Conservation (phyloP, 208 protist species). For the Trypanosoma conorhini region DNA sequence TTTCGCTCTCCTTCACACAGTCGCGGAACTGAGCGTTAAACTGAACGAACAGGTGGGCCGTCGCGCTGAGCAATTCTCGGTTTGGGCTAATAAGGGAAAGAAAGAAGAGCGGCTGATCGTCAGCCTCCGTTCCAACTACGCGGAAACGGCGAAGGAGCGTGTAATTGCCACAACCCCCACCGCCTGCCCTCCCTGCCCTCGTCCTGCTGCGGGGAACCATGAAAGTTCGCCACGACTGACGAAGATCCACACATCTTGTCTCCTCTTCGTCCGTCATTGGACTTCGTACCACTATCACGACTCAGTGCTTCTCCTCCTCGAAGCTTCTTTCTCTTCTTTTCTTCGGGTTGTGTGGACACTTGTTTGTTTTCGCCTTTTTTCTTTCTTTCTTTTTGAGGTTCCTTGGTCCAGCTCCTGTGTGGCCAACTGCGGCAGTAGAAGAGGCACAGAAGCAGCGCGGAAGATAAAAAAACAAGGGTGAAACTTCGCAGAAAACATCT, state of each 20-base stretch:
- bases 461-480: too few relatives aligned
- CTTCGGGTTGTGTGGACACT: too few relatives aligned
- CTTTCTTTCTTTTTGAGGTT: too few relatives aligned
- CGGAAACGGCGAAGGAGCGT: constrained; percentile 26
- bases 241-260: constrained; percentile 17
- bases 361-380: too few relatives aligned
- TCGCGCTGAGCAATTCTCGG: constrained; percentile 44
- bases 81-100: constrained; percentile 70
- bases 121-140: constrained; percentile 12
- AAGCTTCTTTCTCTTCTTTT: neutral
- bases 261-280: constrained; percentile 9
- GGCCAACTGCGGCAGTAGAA: too few relatives aligned
- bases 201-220: neutral
- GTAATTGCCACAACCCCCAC: constrained; percentile 8
- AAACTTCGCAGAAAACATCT: too few relatives aligned
- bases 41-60: constrained; percentile 55
- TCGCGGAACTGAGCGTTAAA: constrained; percentile 51
- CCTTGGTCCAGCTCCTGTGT: too few relatives aligned
- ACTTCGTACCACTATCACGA: neutral
- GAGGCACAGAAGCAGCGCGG: neutral
- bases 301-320: neutral
- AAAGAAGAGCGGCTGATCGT: constrained; percentile 51
- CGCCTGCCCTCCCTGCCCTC: neutral
- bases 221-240: constrained; percentile 26
- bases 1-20: constrained; percentile 22